A percentile compares a stretch with the other conserved stretches of the same genome.
phyloP scores from a whole-genome alignment of 208 protist genomes.

The Jaenimonas drosophilae region DNA sequence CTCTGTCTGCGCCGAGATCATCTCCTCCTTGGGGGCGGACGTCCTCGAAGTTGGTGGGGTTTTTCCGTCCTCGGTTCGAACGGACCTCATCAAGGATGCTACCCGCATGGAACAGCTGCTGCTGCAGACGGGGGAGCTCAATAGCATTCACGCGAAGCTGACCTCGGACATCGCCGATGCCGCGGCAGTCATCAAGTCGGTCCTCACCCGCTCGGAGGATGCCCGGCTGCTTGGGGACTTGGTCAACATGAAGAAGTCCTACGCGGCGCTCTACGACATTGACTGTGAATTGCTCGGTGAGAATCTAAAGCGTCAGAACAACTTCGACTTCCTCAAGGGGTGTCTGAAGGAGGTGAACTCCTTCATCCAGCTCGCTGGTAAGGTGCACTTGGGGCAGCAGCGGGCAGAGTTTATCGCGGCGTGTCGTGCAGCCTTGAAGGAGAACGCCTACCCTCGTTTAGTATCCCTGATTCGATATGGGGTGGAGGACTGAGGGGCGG shows the following conservation, averaged over 20 bases:
- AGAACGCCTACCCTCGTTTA: constrained; percentile 55
- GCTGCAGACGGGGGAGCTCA: constrained; percentile 75
- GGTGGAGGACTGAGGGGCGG: constrained; percentile 10
- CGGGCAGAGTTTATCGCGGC: constrained; percentile 38
- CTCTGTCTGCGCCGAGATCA: constrained; percentile 72
- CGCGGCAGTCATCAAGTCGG: constrained; percentile 74
- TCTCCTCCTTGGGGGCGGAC: constrained; percentile 28
- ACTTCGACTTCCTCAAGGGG: constrained; percentile 84
- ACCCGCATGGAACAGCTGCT: constrained; percentile 42
- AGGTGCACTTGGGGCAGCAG: constrained; percentile 77
- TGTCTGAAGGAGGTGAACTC: constrained; percentile 86
- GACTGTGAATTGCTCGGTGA: constrained; percentile 87
- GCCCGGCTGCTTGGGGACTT: constrained; percentile 86
- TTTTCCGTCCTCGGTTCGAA: constrained; percentile 14
- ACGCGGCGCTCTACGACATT: constrained; percentile 76
- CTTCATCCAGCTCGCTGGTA: constrained; percentile 88
- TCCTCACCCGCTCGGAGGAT: constrained; percentile 90
- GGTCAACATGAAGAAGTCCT: constrained; percentile 59
- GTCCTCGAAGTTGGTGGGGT: constrained; percentile 12
- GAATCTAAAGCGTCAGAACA: constrained; percentile 89
- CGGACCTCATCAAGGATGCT: constrained; percentile 79
- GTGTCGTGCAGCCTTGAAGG: constrained; percentile 83
- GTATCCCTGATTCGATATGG: constrained; percentile 81
- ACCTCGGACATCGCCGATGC: constrained; percentile 91
- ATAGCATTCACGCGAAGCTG: constrained; percentile 78